Base-by-base conservation (phyloP, 495 filamentous ascomycete genomes). In the Immersiella caudata region DNA sequence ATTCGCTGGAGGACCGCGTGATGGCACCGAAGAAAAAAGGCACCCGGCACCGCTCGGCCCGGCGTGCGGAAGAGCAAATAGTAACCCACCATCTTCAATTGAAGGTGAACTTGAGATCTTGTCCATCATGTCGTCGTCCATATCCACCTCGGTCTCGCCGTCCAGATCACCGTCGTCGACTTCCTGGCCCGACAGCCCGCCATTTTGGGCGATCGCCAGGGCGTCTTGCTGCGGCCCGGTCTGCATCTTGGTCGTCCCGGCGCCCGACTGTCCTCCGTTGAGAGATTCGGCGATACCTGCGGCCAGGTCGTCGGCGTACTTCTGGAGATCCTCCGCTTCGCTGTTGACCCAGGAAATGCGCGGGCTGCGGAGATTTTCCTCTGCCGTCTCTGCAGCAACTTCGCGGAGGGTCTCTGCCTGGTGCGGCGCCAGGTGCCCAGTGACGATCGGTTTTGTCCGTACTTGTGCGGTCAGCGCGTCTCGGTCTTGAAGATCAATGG, bases 41-140 rank as follows among this genome's bases (percentile, higher is more conserved):
- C 81, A 81, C 67, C 76, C 78, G 72, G 69, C 74, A 68, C 79
- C 75, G 68, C 68, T 68, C 60, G 82, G 79, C 76, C 77, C 80
- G 57, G 68, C 56, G 67, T 59, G 68, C 62, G 73, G 71, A 72
- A 76, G 72, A 65, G 52, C 56, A 61, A 51, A 72, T 67, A 66
- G 67, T 73, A 69, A 93, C 93, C 82, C 87, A 99, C 95, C 95
- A 86, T 99, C 96, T 79, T 95, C 92, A 77, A 99, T 99, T 63
- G 94, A 97, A 68, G 95, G 95, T 69, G 94, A 97, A 78, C 94
- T 97, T 58, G 93, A 97, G 56, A 99, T 96, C 79, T 94, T 94
- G 81, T 97, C 95, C 90, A 94, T 92, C 82, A 94, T 91, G 75
- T 98, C 95, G 70, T 92, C 89, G 73, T 97, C 94, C 76, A 92